phyloP scores from a whole-genome alignment of 352 stramenopile genomes.

The Aphanomyces euteiches region DNA sequence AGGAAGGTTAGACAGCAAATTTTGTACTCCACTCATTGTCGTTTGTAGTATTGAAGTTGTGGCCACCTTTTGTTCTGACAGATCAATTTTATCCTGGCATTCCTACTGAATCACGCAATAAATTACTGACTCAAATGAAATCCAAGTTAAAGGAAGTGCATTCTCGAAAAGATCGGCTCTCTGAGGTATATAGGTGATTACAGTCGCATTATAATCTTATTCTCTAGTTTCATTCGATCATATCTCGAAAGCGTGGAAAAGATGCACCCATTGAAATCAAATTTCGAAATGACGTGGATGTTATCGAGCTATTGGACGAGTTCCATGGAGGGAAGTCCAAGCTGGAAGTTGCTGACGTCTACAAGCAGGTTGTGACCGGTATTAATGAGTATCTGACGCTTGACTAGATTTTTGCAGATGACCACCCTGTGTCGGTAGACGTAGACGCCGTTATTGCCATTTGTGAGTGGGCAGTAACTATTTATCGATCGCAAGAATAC shows the following conservation, averaged over 20 bases:
- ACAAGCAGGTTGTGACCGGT: slow-evolving; percentile 9
- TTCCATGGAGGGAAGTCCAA: slow-evolving; percentile 29
- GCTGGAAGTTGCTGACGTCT: slow-evolving; percentile 26
- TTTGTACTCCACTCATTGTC: background rate
- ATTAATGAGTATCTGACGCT: background rate
- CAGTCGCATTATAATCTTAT: background rate
- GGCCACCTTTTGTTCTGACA: slow-evolving; percentile 66
- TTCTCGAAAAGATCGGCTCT: slow-evolving; percentile 62
- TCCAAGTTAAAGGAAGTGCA: slow-evolving; percentile 52
- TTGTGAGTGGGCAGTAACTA: slow-evolving; percentile 81
- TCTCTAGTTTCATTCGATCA: slow-evolving; percentile 14
- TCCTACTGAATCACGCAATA: slow-evolving; percentile 35
- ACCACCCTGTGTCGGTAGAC: slow-evolving; percentile 46
- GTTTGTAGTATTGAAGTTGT: slow-evolving; percentile 35
- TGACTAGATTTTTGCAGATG: slow-evolving; percentile 27
- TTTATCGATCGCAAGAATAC: slow-evolving; percentile 73
- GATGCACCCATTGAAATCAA: slow-evolving; percentile 18
- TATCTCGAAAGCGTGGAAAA: slow-evolving; percentile 16
- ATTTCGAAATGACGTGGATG: slow-evolving; percentile 22
- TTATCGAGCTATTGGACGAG: slow-evolving; percentile 27
- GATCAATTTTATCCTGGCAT: slow-evolving; percentile 64
- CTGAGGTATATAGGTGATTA: slow-evolving; percentile 40
- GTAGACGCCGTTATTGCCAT: slow-evolving; percentile 65
- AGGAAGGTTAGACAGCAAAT: slow-evolving; percentile 53
- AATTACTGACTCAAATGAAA: slow-evolving; percentile 47